Percentiles rank a stretch among this genome's conserved stretches.
phyloP scores from a whole-genome alignment of 2,329 filamentous ascomycete species.

The Aspergillus jensenii region DNA sequence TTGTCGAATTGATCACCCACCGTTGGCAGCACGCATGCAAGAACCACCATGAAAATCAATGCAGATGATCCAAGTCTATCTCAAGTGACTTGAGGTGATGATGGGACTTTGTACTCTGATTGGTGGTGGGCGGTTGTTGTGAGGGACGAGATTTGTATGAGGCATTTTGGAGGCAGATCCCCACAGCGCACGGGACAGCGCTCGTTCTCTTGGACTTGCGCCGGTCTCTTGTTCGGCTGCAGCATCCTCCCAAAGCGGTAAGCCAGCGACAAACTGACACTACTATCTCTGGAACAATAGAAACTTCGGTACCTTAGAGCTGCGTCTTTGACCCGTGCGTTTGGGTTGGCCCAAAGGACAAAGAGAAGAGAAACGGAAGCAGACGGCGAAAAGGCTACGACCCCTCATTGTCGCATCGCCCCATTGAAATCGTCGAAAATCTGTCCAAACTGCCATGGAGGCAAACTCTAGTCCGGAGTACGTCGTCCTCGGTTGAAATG shows the following conservation, averaged over 20 bases:
- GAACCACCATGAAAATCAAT: constrained; percentile 1
- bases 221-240: constrained; percentile 7
- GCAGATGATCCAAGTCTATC: constrained; percentile 2
- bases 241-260: constrained; percentile 8
- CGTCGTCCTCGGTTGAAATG: neutral
- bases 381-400: neutral
- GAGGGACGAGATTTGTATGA: constrained; percentile 19
- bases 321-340: constrained; percentile 1
- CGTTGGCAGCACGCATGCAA: neutral
- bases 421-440: neutral
- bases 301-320: constrained; percentile 1
- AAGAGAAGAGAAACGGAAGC: neutral
- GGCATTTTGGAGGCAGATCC: constrained; percentile 17
- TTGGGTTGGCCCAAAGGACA: neutral
- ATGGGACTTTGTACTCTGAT: neutral
- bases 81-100: constrained; percentile 1
- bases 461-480: neutral
- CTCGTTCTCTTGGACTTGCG: constrained; percentile 6
- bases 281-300: constrained; percentile 1
- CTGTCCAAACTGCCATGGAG: neutral
- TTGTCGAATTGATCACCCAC: neutral
- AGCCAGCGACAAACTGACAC: neutral
- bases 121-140: neutral
- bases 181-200: constrained; percentile 12
- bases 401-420: neutral